Base-by-base conservation (phyloP, 768 basidiomycete genomes). In the Boletus vinaceobasis region DNA sequence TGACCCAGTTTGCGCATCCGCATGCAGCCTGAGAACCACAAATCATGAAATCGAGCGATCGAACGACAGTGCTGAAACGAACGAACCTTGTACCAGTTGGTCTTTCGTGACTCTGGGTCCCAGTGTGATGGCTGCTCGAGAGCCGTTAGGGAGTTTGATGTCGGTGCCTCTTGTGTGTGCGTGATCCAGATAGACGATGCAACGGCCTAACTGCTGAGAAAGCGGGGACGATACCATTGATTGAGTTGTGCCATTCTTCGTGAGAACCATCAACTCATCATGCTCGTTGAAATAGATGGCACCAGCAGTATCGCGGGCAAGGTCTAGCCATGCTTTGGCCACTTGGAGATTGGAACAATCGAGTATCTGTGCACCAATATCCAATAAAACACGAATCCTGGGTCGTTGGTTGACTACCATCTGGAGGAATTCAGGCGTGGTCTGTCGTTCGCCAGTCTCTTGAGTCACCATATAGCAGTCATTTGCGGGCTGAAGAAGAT, bases 21-120 rank as follows among this genome's bases (percentile, higher is more conserved):
- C 80, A 80, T 80, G 39, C 79, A 80, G 75, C 81, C 50, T 58
- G 23, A 23, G 2, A 23, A 23, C 23, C 23, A 23, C 23, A 23
- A 23, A 23, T 4, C 23, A 23, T 23, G 23, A 23, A 23, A 23
- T 2, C 7, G 10, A 19, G 72, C 83, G 82, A 3, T 74, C 67
- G 5, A 83, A 60, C 4, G 23, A 23, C 23, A 23, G 23, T 23
- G 23, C 23, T 23, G 23, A 23, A 23, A 23, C 23, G n/a, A n/a
- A n/a, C n/a, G 23, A 23, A 23, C 23, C 23, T 23, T 23, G 23
- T 23, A 23, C 23, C 23, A 23, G 4, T 42, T 75, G 70, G 66
- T 83, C 82, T 53, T 83, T 83, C 0, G 76, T 79, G 8, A 83
- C 65, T 37, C 75, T 79, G 6, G 76, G 75, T 0, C 81, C 82